phyloP scores from a whole-genome alignment of 768 basidiomycete genomes.

The Postia placenta region DNA sequence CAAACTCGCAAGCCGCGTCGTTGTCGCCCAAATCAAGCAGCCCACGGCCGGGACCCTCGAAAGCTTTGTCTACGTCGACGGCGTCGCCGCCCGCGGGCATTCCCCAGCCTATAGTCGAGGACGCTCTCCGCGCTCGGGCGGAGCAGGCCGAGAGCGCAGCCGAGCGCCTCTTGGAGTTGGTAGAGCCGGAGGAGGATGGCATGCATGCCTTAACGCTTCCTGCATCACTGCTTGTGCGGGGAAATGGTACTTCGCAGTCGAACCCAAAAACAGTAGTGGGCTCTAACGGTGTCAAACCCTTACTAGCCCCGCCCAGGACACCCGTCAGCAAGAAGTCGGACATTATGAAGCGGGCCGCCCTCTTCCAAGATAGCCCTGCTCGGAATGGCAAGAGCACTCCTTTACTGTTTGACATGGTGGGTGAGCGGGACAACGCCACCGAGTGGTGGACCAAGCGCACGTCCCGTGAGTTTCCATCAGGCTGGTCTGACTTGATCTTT shows the following conservation, averaged over 20 bases:
- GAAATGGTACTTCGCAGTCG: slow-evolving; percentile 26
- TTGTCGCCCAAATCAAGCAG: slow-evolving; percentile 49
- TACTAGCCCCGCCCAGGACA: slow-evolving; percentile 46
- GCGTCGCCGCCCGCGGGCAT: slow-evolving; percentile 31
- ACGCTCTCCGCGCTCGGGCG: slow-evolving; percentile 79
- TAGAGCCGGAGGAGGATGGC: slow-evolving; percentile 70
- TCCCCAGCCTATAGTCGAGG: slow-evolving; percentile 61
- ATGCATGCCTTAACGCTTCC: slow-evolving; percentile 45
- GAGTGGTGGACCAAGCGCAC: slow-evolving; percentile 84
- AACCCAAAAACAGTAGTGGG: slow-evolving; percentile 35
- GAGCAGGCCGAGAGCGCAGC: slow-evolving; percentile 94
- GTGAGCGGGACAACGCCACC: slow-evolving; percentile 61
- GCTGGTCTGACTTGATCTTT: slow-evolving; percentile 11
- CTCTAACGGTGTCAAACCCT: slow-evolving; percentile 15
- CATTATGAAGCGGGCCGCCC: slow-evolving; percentile 68
- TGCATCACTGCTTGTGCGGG: slow-evolving; percentile 39
- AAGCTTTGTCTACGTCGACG: slow-evolving; percentile 51
- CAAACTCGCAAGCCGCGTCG: slow-evolving; percentile 39
- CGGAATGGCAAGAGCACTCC: slow-evolving; percentile 39
- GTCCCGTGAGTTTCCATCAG: slow-evolving; percentile 43
- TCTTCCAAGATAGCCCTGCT: slow-evolving; percentile 79
- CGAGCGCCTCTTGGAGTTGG: slow-evolving; percentile 78
- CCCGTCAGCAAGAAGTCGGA: slow-evolving; percentile 53
- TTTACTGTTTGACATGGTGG: slow-evolving; percentile 64
- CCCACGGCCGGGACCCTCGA: slow-evolving; percentile 40